Evolutionary conservation across 2,329 filamentous ascomycete species (phyloP), one percentile per base, ranked within the genome.

Genomic region (Tricladium varicosporioides): DNA sequence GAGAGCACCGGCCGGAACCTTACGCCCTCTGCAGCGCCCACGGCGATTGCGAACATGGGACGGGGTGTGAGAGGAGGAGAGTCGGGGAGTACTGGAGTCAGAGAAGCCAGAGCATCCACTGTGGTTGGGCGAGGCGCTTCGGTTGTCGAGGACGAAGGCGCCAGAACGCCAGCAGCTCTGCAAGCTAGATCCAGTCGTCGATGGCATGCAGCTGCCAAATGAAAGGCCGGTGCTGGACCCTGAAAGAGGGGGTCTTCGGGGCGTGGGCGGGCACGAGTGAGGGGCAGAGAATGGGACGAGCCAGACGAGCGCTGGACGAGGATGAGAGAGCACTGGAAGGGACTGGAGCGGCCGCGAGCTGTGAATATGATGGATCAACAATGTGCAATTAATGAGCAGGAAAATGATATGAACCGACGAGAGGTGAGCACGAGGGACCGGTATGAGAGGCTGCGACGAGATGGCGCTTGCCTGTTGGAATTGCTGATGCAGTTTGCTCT

Each of bases 151-250:
- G n/a, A 27, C 33, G 5, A 51, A 9, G 7, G 22, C 22, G 22
- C 22, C 22, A 27, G 22, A 27, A 27, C 22, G 22, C 22, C 22
- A 27, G 22, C 7, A 27, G 22, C 22, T 27, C 22, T 43, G 13
- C 40, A 43, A 3, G 15, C 40, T 43, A 14, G 40, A 43, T 16
- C 40, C 40, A 16, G 13, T 16, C n/a, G 13, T 51, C 59, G 56
- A 61, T 61, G 56, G 47, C 48, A 54, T 59, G 56, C 58, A 60
- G 54, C 48, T 60, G 54, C 53, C 58, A 54, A 54, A 56, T 51
- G 32, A 57, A 27, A 54, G 48, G 8, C 45, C 19, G 33, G 33
- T 49, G 48, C 40, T 31, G 49, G 47, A 27, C 10, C 32, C 19
- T 18, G 16, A 10, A 13, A 16, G 14, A 27, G 22, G 22, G 22